Conservation (phyloP, 176 grass and related monocot genomes). For the Oryza glumipatula region DNA sequence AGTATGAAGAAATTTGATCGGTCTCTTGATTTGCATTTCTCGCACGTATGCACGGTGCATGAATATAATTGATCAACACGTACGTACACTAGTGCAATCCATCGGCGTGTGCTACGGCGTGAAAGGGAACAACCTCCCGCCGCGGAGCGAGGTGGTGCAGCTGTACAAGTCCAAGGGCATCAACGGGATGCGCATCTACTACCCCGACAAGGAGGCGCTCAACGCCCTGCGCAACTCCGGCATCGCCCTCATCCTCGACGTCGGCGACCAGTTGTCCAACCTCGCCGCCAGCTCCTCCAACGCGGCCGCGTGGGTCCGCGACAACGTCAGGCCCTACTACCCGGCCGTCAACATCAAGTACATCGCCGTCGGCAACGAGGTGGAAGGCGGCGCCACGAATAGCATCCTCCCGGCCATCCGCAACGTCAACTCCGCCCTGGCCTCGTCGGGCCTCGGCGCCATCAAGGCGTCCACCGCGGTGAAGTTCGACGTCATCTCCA, state of each 20-base stretch:
- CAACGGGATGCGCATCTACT: constrained; percentile 64
- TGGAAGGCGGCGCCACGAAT: constrained; percentile 32
- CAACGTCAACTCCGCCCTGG: constrained; percentile 52
- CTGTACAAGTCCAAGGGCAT: constrained; percentile 70
- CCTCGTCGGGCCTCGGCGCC: background rate
- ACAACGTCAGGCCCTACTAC: constrained; percentile 56
- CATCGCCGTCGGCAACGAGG: constrained; percentile 78
- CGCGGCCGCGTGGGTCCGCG: constrained; percentile 54
- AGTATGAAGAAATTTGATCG: too few relatives aligned
- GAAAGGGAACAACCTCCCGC: constrained; percentile 61
- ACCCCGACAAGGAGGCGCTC: constrained; percentile 39
- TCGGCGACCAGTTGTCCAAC: background rate
- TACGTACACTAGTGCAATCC: constrained; percentile 28
- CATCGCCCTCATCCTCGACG: constrained; percentile 53
- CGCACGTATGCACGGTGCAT: too few relatives aligned
- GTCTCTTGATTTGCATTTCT: too few relatives aligned
- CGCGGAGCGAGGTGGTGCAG: constrained; percentile 42
- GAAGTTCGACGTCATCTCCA: constrained; percentile 28
- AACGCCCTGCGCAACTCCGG: constrained; percentile 41
- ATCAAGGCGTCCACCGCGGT: constrained; percentile 71
- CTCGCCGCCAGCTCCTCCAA: constrained; percentile 29
- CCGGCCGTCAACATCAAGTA: constrained; percentile 55
- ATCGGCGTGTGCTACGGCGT: constrained; percentile 75
- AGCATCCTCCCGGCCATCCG: constrained; percentile 67
- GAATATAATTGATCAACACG: too few relatives aligned